A percentile compares a stretch with the other conserved stretches of the same genome.
phyloP scores from a whole-genome alignment of 345 rosid species.

The Euphorbia pulcherrima region DNA sequence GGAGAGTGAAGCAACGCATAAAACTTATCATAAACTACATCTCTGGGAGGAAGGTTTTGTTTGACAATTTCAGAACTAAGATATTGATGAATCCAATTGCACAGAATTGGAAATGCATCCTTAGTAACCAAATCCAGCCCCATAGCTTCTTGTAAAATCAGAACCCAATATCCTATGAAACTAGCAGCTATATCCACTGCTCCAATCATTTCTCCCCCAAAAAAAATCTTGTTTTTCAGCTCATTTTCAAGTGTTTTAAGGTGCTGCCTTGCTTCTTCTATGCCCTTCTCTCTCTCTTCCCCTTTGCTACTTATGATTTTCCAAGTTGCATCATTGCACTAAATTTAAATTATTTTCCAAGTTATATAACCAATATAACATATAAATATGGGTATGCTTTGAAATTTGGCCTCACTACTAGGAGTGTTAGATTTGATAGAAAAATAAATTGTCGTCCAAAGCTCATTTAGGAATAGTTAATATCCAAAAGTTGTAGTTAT shows the following conservation, averaged over 20 bases:
- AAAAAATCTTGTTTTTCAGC: constrained; percentile 46
- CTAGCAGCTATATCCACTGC: constrained; percentile 50
- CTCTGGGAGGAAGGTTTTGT: constrained; percentile 43
- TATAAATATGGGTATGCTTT: too few relatives aligned
- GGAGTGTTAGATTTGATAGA: too few relatives aligned
- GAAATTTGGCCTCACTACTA: too few relatives aligned
- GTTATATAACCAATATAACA: too few relatives aligned
- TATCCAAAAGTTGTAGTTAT: too few relatives aligned
- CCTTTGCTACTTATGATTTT: constrained; percentile 29
- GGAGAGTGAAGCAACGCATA: constrained; percentile 20
- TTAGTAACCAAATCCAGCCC: constrained; percentile 41
- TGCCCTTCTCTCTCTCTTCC: constrained; percentile 28
- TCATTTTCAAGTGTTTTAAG: constrained; percentile 47
- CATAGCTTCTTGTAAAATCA: constrained; percentile 31
- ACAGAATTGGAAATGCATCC: constrained; percentile 42
- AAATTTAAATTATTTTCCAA: neutral
- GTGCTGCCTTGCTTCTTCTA: constrained; percentile 36
- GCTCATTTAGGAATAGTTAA: too few relatives aligned
- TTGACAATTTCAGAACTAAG: constrained; percentile 22
- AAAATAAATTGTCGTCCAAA: too few relatives aligned
- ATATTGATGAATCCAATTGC: constrained; percentile 39
- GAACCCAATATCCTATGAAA: constrained; percentile 41
- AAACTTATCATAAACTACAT: constrained; percentile 33
- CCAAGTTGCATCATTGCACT: constrained; percentile 37
- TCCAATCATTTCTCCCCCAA: constrained; percentile 61